Evolutionary conservation across 257 asterid species (phyloP).

Genomic region (Voacanga thouarsii): DNA sequence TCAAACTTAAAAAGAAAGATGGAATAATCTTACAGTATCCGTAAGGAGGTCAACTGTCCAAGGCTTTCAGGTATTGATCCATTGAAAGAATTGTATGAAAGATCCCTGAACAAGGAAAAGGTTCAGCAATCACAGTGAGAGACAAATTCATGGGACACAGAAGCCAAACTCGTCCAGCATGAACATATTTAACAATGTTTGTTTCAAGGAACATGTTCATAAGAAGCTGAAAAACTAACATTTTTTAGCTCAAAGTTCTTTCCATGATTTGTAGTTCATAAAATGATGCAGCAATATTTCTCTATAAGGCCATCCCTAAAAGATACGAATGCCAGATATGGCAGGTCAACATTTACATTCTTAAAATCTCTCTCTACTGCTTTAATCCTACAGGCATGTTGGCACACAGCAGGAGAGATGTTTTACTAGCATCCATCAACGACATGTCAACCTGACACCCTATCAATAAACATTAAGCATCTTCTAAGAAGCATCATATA

Average conservation of each 20-base stretch:
- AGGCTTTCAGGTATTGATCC: conserved; percentile 94
- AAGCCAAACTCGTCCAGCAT: neutral
- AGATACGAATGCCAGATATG: neutral
- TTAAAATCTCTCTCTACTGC: neutral
- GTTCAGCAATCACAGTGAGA: conserved; percentile 9
- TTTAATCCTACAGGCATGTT: neutral
- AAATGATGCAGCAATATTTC: neutral
- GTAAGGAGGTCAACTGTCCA: conserved; percentile 68
- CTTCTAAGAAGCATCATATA: neutral
- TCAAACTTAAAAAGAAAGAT: conserved; percentile 7
- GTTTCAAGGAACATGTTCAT: neutral
- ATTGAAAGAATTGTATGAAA: conserved; percentile 76
- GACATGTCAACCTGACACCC: neutral
- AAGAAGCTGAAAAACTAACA: neutral
- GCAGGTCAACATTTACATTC: neutral
- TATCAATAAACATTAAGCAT: neutral
- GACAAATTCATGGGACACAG: neutral
- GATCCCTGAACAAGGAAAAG: conserved; percentile 63
- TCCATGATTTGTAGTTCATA: neutral
- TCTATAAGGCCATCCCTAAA: neutral
- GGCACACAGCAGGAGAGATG: neutral
- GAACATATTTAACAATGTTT: neutral
- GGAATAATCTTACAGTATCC: conserved; percentile 62
- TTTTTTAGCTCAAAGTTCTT: neutral
- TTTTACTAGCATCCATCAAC: neutral